Conservation (phyloP, 1,284 basidiomycete genomes). For the Naganishia sp. region DNA sequence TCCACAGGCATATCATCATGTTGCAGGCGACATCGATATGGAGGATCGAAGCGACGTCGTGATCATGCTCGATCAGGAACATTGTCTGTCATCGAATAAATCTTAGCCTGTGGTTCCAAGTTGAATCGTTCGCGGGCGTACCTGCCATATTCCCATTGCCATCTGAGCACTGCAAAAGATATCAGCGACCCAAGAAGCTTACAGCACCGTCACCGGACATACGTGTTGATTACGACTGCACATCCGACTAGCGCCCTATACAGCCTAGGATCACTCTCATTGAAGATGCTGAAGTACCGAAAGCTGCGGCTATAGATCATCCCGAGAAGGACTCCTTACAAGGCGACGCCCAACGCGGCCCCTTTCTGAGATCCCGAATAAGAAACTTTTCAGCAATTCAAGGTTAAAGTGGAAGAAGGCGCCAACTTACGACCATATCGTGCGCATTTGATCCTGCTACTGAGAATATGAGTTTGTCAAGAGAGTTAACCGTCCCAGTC, state of each 20-base stretch:
- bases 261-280: slow-evolving; percentile 21
- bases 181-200: not conserved
- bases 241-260: slow-evolving; percentile 10
- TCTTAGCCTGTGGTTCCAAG: not conserved
- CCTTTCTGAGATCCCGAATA: not conserved
- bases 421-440: slow-evolving; percentile 9
- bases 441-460: slow-evolving; percentile 15
- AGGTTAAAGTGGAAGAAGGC: not conserved
- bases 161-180: not conserved
- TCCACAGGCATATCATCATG: slow-evolving; percentile 23
- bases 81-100: slow-evolving; percentile 1
- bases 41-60: slow-evolving; percentile 11
- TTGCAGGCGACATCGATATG: slow-evolving; percentile 18
- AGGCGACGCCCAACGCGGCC: slow-evolving; percentile 17
- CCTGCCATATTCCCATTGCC: slow-evolving; percentile 24
- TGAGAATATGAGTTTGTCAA: slow-evolving; percentile 6
- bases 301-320: slow-evolving; percentile 18
- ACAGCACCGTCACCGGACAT: not conserved
- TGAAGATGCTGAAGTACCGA: slow-evolving; percentile 16
- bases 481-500: slow-evolving; percentile 4
- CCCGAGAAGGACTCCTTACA: slow-evolving; percentile 22
- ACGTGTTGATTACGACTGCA: slow-evolving; percentile 17
- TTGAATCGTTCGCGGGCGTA: not conserved
- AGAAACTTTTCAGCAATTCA: not conserved
- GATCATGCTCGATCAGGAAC: slow-evolving; percentile 20